Conservation (phyloP, 2,329 filamentous ascomycete genomes). For the Alternaria triticimaculans region DNA sequence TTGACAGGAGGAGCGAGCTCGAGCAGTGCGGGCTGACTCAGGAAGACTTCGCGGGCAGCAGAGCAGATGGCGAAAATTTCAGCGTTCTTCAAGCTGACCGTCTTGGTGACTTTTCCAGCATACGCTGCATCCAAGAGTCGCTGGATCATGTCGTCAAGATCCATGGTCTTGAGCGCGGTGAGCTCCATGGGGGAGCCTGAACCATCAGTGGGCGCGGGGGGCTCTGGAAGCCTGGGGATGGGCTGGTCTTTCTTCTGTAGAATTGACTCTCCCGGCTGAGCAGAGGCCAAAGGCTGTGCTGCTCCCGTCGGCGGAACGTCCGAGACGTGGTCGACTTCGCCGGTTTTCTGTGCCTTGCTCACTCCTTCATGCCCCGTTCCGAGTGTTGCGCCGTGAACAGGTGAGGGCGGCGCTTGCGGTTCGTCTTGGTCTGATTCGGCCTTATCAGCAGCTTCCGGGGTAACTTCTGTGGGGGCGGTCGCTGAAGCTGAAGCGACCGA, state of each 20-base stretch:
- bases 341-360: slow-evolving; percentile 78
- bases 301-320: slow-evolving; percentile 80
- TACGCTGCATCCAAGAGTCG: slow-evolving; percentile 93
- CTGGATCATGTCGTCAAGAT: slow-evolving; percentile 97
- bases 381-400: slow-evolving; percentile 77
- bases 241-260: slow-evolving; percentile 79
- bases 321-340: slow-evolving; percentile 93
- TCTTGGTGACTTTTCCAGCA: slow-evolving; percentile 95
- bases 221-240: slow-evolving; percentile 66
- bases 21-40: slow-evolving; percentile 89
- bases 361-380: slow-evolving; percentile 79
- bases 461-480: slow-evolving; percentile 50
- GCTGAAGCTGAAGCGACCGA: slow-evolving; percentile 45
- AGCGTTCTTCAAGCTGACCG: slow-evolving; percentile 95
- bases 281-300: slow-evolving; percentile 61
- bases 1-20: slow-evolving; percentile 96
- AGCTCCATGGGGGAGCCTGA: slow-evolving; percentile 73
- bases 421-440: slow-evolving; percentile 40
- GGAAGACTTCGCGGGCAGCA: slow-evolving; percentile 84
- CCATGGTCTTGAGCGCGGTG: slow-evolving; percentile 87
- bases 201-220: slow-evolving; percentile 57
- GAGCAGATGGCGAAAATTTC: slow-evolving; percentile 95
- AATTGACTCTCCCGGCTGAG: slow-evolving; percentile 86
- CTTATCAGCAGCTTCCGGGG: slow-evolving; percentile 42
- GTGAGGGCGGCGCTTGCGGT: slow-evolving; percentile 74